Percentiles rank a stretch among this genome's conserved stretches.
Evolutionary conservation across 2,329 filamentous ascomycete species (phyloP).

Genomic region (Nigrospora oryzae): DNA sequence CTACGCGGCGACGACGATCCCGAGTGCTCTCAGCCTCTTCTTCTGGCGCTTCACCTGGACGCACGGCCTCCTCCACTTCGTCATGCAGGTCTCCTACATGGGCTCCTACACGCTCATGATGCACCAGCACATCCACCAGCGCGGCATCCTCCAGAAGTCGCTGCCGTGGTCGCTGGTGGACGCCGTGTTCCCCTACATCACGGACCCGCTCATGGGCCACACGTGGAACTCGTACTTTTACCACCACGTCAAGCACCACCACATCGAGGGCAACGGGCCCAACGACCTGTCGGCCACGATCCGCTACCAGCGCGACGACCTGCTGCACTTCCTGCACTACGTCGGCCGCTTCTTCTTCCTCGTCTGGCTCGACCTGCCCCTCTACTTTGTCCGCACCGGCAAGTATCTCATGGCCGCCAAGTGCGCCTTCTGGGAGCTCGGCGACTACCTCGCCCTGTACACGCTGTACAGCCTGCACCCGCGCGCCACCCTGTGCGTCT

Average conservation of each 20-base stretch:
- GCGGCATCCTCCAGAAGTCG: constrained; percentile 53
- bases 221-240: constrained; percentile 83
- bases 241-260: constrained; percentile 80
- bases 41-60: constrained; percentile 58
- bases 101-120: constrained; percentile 74
- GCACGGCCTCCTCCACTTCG: constrained; percentile 57
- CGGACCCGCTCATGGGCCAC: constrained; percentile 71
- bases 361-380: constrained; percentile 65
- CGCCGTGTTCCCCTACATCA: constrained; percentile 59
- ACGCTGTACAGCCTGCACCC: constrained; percentile 41
- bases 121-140: constrained; percentile 77
- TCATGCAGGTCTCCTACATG: constrained; percentile 60
- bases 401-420: constrained; percentile 45
- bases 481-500: constrained; percentile 52
- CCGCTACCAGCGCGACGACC: constrained; percentile 63
- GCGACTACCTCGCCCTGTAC: constrained; percentile 44
- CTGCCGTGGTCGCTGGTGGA: constrained; percentile 46
- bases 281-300: constrained; percentile 70
- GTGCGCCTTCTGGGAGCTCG: constrained; percentile 52
- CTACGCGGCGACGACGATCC: constrained; percentile 62
- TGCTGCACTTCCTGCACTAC: constrained; percentile 61
- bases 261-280: constrained; percentile 73
- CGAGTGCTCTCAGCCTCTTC: constrained; percentile 54
- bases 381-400: constrained; percentile 62
- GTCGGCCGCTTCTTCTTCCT: constrained; percentile 65